Base-by-base conservation (phyloP, 305 asterid genomes). In the Fraxinus platypoda region DNA sequence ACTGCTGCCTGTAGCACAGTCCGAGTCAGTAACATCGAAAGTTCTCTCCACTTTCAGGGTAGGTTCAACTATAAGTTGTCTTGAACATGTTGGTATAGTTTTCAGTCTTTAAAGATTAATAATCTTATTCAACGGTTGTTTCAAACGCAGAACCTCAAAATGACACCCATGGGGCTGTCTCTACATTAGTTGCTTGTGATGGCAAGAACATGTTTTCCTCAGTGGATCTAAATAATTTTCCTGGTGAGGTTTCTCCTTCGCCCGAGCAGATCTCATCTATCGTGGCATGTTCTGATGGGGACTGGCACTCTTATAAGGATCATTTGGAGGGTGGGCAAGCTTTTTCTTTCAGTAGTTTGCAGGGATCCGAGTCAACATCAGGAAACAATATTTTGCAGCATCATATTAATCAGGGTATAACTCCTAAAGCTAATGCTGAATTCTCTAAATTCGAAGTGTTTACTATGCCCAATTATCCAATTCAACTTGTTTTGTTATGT, bases 201-300 rank as follows among this genome's bases (percentile, higher is more conserved):
- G 85, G 87, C 71, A 86, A 80, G 59, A 79, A 30, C 76, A 76
- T 85, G 77, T 77, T 85, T 82, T 54, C 87, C 21, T 68, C 81
- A 21, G 70, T 46, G 83, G 73, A 83, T 41, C 75, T 43, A 41
- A 77, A 79, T 21, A 80, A 74, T 79, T 23, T 75, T 49, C 26
- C 81, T 75, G 75, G 73, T 34, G 87, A 83, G 84, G 79, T 81
- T 66, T 78, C 78, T 83, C 73, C 78, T 83, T 87, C 90, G 79
- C 88, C 90, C 26, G 91, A 83, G 38, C 86, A 75, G 71, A 79
- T 81, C 41, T 86, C 92, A 30, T 89, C 91, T 15, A 78, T 85
- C 85, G 83, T 90, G 1, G 85, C 74, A 19, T 83, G 88, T 79
- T 87, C 88, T 46, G 87, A 85, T 34, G 86, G 77, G 52, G 90